Base-by-base conservation (phyloP, 2,329 filamentous ascomycete species). In the Aureobasidium sp. region DNA sequence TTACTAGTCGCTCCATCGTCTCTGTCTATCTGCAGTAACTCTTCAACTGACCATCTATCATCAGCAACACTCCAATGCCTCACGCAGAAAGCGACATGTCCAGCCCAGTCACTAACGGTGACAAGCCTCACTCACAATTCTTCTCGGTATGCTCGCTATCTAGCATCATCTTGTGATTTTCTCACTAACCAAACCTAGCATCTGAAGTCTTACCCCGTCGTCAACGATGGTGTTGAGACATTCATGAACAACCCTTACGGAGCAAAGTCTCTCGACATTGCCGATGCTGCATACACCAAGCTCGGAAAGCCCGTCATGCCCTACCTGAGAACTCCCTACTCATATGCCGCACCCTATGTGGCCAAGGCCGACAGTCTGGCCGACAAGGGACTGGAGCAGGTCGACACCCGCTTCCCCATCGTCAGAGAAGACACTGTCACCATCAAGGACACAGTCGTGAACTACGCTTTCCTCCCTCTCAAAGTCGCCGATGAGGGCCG, bases 171-270 rank as follows among this genome's bases (percentile, higher is more conserved):
- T 39, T 25, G 5, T 9, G 32, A 9, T 39, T 13, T 34, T 61
- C 45, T 30, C 42, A 36, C 47, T 62, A 44, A 34, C 27, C 69
- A 95, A 45, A 16, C 16, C 4, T 68, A 96, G 90, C 92, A 97
- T 73, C 82, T 97, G 65, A 81, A 86, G 68, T 87, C 87, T 67
- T 96, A 96, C 77, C 93, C 93, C 42, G 76, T 95, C 67, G 83
- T 97, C 72, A 85, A 84, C 71, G 91, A 96, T 75, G 79, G 86
- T 70, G 85, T 96, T 75, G 79, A 84, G 64, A 86, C 85, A 71
- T 87, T 95, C 83, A 90, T 91, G 77, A 79, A 83, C 71, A 90
- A 93, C 77, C 87, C 90, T 55, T 87, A 90, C 72, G 92, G 90
- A 71, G 87, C 91, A 74, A 91, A 87, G 77, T 92, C 91, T 47